Percentiles rank a stretch among this genome's conserved stretches.
phyloP scores from a whole-genome alignment of 2,329 filamentous ascomycete genomes.

The Aspergillus hiratsukae region DNA sequence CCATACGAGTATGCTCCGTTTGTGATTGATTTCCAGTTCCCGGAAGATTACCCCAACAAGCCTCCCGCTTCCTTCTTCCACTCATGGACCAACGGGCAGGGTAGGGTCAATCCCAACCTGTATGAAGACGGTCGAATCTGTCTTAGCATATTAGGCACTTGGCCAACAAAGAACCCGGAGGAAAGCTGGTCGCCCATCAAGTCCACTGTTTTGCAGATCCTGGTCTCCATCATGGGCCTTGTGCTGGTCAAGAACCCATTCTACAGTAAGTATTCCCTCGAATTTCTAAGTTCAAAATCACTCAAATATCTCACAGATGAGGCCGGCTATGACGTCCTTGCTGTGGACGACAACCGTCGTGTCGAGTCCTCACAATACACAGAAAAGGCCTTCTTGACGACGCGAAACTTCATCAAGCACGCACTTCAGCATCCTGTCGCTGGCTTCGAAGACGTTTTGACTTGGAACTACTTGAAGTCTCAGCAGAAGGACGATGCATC shows the following conservation, averaged over 20 bases:
- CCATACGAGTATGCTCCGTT: conserved; percentile 60
- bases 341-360: conserved; percentile 42
- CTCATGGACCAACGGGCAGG: conserved; percentile 51
- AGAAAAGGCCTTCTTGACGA: conserved; percentile 52
- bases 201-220: conserved; percentile 54
- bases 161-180: conserved; percentile 49
- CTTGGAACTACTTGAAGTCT: conserved; percentile 46
- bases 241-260: conserved; percentile 58
- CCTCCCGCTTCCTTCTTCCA: conserved; percentile 57
- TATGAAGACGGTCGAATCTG: conserved; percentile 62
- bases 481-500: not conserved
- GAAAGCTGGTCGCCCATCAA: conserved; percentile 52
- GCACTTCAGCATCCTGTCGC: conserved; percentile 39
- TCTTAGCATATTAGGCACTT: conserved; percentile 56
- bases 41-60: conserved; percentile 45
- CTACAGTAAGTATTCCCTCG: conserved; percentile 44
- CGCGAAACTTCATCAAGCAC: conserved; percentile 48
- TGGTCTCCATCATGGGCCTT: conserved; percentile 54
- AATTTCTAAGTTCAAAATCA: not conserved
- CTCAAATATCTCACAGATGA: conserved; percentile 43
- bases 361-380: conserved; percentile 49
- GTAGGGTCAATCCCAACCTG: conserved; percentile 58
- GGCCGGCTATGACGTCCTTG: conserved; percentile 55
- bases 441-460: conserved; percentile 50
- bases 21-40: conserved; percentile 55